Conservation (phyloP, 495 filamentous ascomycete genomes). For the Talaromyces stipitatus region DNA sequence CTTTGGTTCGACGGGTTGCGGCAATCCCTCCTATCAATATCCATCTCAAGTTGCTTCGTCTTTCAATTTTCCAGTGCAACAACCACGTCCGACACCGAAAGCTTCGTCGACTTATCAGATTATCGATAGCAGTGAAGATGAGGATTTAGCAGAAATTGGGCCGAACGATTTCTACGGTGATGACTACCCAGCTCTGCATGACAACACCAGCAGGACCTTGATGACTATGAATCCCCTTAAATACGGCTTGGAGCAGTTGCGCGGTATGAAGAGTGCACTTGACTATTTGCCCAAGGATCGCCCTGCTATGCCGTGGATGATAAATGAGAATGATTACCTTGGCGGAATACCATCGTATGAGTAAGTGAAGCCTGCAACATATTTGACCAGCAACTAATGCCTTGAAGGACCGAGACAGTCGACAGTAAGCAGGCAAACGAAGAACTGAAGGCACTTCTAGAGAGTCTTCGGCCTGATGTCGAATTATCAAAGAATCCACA, state of each 20-base stretch:
- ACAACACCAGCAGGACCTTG: neutral
- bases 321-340: neutral
- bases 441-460: slow-evolving; percentile 60
- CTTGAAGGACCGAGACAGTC: slow-evolving; percentile 15
- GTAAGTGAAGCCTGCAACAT: neutral
- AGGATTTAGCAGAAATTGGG: neutral
- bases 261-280: slow-evolving; percentile 5
- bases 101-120: neutral
- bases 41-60: neutral
- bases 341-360: neutral
- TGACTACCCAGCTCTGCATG: neutral
- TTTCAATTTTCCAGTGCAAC: neutral
- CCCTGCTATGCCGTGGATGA: neutral
- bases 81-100: neutral
- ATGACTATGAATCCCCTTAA: neutral
- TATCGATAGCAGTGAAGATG: slow-evolving; percentile 11
- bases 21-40: neutral
- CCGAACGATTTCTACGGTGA: neutral
- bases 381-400: neutral
- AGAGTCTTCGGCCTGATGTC: slow-evolving; percentile 67
- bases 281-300: neutral
- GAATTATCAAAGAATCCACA: slow-evolving; percentile 59
- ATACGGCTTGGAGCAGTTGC: slow-evolving; percentile 2
- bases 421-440: slow-evolving; percentile 43
- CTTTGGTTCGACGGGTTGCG: neutral